Evolutionary conservation across 257 asterid species (phyloP), one percentile per base, ranked within the genome.

Genomic region (Primulina eburnea): DNA sequence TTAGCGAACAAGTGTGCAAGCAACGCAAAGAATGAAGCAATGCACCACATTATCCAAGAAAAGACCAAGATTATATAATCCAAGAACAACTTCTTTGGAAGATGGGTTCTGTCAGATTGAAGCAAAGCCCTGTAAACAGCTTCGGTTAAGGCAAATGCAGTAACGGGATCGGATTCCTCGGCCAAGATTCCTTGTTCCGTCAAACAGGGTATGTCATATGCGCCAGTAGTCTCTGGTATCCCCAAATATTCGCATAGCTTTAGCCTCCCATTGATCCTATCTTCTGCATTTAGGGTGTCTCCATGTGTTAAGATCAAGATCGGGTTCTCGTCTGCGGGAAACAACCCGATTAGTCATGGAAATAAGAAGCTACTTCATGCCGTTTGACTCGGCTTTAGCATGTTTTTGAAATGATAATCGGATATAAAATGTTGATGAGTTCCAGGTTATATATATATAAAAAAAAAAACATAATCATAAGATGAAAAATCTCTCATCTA

Each of bases 231-330:
- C 70, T 82, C 89, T 0, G 86, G 74, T 58, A 88, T 76, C 6
- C 92, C 95, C 20, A 90, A 24, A 69, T 73, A 82, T 70, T 84
- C 85, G 0, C 93, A 83, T 12, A 88, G 73, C 43, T 71, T 86
- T 6, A 84, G 50, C 57, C 92, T 75, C 40, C 77, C 79, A 3
- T 35, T 71, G 33, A 90, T 76, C 81, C 96, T 78, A 9, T 88
- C 90, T 8, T 88, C 82, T 0, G 81, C 35, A 20, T 62, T 81
- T 18, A 84, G 59, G 43, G 38, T 72, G 80, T 88, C 92, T 7
- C 95, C 97, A 12, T 84, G 90, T 55, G 92, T 88, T 16, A 86
- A 63, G 53, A 90, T 86, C 76, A 88, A 65, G 18, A 86, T 79
- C 18, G 95, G 95, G 47, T 73, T 84, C 62, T 84, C 90, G 69